Base-by-base conservation (phyloP, 163 green algal species). In the Volvox carteri region DNA sequence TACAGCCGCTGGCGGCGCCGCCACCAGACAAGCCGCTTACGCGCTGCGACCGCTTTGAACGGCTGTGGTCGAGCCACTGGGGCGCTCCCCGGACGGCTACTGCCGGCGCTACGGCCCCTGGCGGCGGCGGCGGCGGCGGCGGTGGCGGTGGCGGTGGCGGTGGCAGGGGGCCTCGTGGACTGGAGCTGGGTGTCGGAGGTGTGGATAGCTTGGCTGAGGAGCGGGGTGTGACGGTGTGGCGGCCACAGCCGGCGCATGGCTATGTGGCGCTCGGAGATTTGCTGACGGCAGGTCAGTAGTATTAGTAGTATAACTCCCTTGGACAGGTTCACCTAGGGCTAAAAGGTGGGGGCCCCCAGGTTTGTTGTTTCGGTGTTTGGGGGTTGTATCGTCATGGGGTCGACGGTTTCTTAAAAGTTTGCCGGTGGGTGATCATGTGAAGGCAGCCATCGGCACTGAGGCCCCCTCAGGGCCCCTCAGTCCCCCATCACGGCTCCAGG, bases 171-270 rank as follows among this genome's bases (percentile, higher is more conserved):
- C 68, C 14, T 16, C 33, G 25, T 11, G 70, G 46, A 2, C 21
- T 78, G 46, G 85, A 77, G 73, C 85, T 12, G 89, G 90, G 72
- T 56, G 91, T 56, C 79, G 80, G 91, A 14, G 90, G 92, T 2
- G 87, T 95, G 50, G 95, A 96, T 65, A 86, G 94, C 1, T 62
- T 95, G 30, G 93, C 92, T 5, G 80, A 78, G 0, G 90, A 93
- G 62, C 90, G 91, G 4, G 96, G 94, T 23, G 78, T 98, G 4
- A 97, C 95, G 7, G 87, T 97, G 39, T 99, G 97, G 97, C 92
- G 95, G 23, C 95, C 96, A 12, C 92, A 93, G 84, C 42, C 94
- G 4, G 94, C 95, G 0, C 78, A 92, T 7, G 96, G 96, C 52
- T 98, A 98, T 72, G 93, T 87, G 3, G 74, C 92, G 0, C 65